A percentile compares a stretch with the other conserved stretches of the same genome.
These are phyloP conservation scores for Pezicula neosporulosa DNA, from an alignment of 2,329 filamentous ascomycete species.

Conservation along the genomic window DNA sequence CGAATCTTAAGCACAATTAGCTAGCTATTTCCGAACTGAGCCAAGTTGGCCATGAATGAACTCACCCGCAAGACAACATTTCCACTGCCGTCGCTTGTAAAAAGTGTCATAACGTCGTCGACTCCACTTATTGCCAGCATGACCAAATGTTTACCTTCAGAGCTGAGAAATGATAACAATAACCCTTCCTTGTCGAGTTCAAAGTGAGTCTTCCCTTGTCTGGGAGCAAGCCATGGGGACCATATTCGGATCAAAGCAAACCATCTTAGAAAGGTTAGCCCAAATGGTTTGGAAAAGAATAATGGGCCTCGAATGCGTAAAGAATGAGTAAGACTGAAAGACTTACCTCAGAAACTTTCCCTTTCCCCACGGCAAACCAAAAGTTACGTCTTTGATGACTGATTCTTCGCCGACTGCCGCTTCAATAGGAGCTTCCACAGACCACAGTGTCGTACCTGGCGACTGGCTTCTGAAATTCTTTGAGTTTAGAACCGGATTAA, in stretches of 20 bases:
- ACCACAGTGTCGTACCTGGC: conserved; percentile 67
- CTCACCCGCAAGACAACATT: conserved; percentile 63
- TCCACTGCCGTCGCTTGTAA: conserved; percentile 63
- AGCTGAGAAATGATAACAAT: conserved; percentile 71
- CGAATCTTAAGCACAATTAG: conserved; percentile 38
- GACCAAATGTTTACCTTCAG: conserved; percentile 70
- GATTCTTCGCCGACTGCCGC: conserved; percentile 56
- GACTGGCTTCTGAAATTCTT: conserved; percentile 59
- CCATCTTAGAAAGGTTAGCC: conserved; percentile 50
- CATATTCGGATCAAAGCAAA: conserved; percentile 78
- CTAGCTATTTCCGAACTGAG: conserved; percentile 3
- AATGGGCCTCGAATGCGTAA: background rate
- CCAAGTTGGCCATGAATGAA: conserved; percentile 19
- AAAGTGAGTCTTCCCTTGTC: conserved; percentile 70
- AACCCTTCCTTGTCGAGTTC: conserved; percentile 73
- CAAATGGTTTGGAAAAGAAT: background rate
- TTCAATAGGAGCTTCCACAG: conserved; percentile 52
- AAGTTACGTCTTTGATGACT: conserved; percentile 38
- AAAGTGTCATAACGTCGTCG: conserved; percentile 64
- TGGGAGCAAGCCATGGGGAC: conserved; percentile 83
- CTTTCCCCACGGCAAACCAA: conserved; percentile 29
- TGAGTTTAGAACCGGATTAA: conserved; percentile 54
- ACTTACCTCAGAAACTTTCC: conserved; percentile 27
- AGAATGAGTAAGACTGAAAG: background rate
- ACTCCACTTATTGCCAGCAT: conserved; percentile 75